phyloP scores from a whole-genome alignment of 2,329 filamentous ascomycete species.

The Claviceps maximensis region DNA sequence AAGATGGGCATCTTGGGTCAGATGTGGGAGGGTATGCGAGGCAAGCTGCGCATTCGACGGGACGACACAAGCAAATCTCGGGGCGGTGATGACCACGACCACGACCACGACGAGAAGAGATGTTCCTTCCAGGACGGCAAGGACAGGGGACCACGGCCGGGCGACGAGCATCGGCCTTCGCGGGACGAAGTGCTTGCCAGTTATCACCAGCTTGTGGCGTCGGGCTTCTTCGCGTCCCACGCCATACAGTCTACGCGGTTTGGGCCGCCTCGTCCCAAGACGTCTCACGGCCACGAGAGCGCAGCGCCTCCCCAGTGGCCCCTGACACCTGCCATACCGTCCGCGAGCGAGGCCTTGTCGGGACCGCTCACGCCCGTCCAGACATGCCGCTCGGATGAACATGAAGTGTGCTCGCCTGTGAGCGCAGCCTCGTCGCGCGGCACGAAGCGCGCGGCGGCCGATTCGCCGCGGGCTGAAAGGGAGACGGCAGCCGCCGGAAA shows the following conservation, averaged over 20 bases:
- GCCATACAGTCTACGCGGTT: slow-evolving; percentile 41
- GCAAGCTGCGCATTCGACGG: slow-evolving; percentile 17
- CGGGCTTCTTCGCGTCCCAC: slow-evolving; percentile 45
- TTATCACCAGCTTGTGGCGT: slow-evolving; percentile 42
- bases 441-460: slow-evolving; percentile 33
- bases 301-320: slow-evolving; percentile 14
- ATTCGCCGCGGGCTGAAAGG: slow-evolving; percentile 19
- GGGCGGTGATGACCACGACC: not conserved
- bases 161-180: slow-evolving; percentile 18
- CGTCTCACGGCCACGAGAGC: slow-evolving; percentile 8
- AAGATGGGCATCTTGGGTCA: slow-evolving; percentile 21
- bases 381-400: slow-evolving; percentile 9
- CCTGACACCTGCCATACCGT: slow-evolving; percentile 6
- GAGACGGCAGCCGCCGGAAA: slow-evolving; percentile 4
- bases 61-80: slow-evolving; percentile 8
- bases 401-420: slow-evolving; percentile 19
- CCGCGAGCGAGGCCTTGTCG: not conserved
- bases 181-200: slow-evolving; percentile 41
- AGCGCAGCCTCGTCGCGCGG: slow-evolving; percentile 28
- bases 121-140: not conserved
- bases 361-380: slow-evolving; percentile 6
- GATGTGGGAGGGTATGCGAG: slow-evolving; percentile 26
- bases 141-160: not conserved
- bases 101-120: not conserved
- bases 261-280: slow-evolving; percentile 7